A percentile compares a stretch with the other conserved stretches of the same genome.
These are phyloP conservation scores for Gracilaria vermiculophylla DNA, from an alignment of 23 red algal species.

Conservation along the genomic window DNA sequence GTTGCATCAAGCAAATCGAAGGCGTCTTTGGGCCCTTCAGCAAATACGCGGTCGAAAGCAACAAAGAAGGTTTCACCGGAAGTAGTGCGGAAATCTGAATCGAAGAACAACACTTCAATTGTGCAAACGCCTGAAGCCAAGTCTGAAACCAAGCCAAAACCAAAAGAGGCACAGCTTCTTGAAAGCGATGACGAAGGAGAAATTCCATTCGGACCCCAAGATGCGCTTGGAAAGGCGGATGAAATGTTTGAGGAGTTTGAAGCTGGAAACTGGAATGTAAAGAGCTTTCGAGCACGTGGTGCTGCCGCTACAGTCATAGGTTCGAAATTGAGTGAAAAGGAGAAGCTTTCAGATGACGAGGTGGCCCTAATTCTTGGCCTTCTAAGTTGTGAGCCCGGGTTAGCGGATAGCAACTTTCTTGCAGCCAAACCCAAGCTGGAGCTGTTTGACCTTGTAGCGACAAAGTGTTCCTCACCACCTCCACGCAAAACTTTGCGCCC, in stretches of 20 bases:
- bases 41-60: constrained; percentile 26
- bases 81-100: neutral
- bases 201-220: constrained; percentile 18
- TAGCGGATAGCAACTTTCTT: constrained; percentile 71
- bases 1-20: constrained; percentile 7
- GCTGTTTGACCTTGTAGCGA: constrained; percentile 49
- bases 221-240: constrained; percentile 43
- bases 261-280: constrained; percentile 53
- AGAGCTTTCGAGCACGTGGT: constrained; percentile 67
- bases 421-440: constrained; percentile 70
- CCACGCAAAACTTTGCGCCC: constrained; percentile 57
- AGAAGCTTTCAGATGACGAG: constrained; percentile 56
- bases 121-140: neutral
- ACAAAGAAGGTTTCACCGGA: neutral
- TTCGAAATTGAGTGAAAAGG: constrained; percentile 6
- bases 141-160: neutral
- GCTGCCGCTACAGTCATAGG: constrained; percentile 31
- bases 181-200: constrained; percentile 74
- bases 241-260: constrained; percentile 65
- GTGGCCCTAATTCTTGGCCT: constrained; percentile 32
- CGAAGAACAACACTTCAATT: neutral
- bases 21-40: constrained; percentile 5
- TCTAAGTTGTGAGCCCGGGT: constrained; percentile 35
- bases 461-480: constrained; percentile 29
- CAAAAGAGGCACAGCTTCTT: neutral